Evolutionary conservation across 2,329 filamentous ascomycete species (phyloP).

Genomic region (Phyllachora maydis): DNA sequence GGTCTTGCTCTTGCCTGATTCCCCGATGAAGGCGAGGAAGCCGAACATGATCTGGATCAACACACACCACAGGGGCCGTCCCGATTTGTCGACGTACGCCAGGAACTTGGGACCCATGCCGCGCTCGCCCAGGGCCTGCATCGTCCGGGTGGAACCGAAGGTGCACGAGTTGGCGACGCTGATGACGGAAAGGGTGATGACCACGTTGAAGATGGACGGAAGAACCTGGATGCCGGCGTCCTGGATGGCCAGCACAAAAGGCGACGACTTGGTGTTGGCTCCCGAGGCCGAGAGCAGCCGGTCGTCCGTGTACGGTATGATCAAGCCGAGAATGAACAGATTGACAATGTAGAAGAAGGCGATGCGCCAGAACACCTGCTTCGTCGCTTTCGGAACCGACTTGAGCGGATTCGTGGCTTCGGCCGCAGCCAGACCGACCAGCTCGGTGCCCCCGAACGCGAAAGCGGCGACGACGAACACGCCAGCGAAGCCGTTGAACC

Average conservation of each 20-base stretch:
- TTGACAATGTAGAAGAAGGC: constrained; percentile 28
- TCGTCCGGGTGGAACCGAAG: constrained; percentile 26
- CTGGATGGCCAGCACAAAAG: constrained; percentile 28
- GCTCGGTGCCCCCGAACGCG: constrained; percentile 28
- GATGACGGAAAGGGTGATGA: constrained; percentile 29
- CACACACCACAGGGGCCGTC: constrained; percentile 36
- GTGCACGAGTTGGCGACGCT: constrained; percentile 28
- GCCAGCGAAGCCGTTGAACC: constrained; percentile 26
- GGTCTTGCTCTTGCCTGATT: constrained; percentile 16
- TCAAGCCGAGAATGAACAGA: constrained; percentile 28
- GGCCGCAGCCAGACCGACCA: constrained; percentile 28
- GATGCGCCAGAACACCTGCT: constrained; percentile 34
- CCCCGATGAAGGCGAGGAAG: constrained; percentile 34
- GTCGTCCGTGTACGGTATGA: constrained; percentile 19
- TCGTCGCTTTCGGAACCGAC: constrained; percentile 25
- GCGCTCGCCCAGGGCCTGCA: constrained; percentile 24
- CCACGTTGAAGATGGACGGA: constrained; percentile 30
- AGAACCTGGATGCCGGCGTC: constrained; percentile 26
- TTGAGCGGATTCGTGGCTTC: constrained; percentile 25
- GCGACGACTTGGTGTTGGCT: constrained; percentile 21
- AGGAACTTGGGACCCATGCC: constrained; percentile 34
- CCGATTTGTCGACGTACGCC: constrained; percentile 37
- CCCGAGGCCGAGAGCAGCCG: constrained; percentile 16
- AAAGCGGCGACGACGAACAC: constrained; percentile 31
- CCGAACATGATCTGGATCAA: constrained; percentile 31